Base-by-base conservation (phyloP, 2,329 filamentous ascomycete genomes). In the Alternaria conjuncta region DNA sequence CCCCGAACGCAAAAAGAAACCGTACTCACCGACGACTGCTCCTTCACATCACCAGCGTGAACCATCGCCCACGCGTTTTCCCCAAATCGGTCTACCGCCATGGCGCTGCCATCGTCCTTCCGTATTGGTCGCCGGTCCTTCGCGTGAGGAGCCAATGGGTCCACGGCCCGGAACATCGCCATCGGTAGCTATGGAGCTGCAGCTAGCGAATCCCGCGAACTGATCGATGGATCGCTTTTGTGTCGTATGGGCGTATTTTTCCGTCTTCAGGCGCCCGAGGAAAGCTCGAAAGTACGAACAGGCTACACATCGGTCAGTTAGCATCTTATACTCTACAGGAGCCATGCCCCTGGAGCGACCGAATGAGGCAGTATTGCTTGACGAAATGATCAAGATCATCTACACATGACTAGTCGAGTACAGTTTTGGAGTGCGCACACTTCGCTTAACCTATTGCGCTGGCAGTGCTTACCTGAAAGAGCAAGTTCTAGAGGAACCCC, bases 381-480 rank as follows among this genome's bases (percentile, higher is more conserved):
- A 45, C 36, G 20, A 21, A 18, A n/a, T 26, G 18, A 36, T 12
- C 30, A 13, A 44, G 30, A 26, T n/a, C 18, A 26, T 49, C 25
- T 21, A 32, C 11, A 50, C 12, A 36, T n/a, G 32, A 57, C 45
- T 53, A 51, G 28, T 43, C 23, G 49, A 36, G n/a, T 26, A 50
- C 60, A 21, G 61, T 21, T 36, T 13, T 60, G 49, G 54, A 58
- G 41, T 50, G 43, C 20, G 45, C 61, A 60, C 49, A 45, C 51
- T 57, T 70, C 61, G 63, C 64, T 70, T 72, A 68, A 15, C 23
- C n/a, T 53, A 32, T 44, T 41, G 44, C 15, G 43, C 32, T 57
- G 58, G 53, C 20, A 25, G 15, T 69, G 61, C 69, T 71, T 71
- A 73, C 71, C 71, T 66, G 57, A 56, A 64, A 44, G 32, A 64